phyloP scores from a whole-genome alignment of 768 basidiomycete species.

The Boletus bicolor region DNA sequence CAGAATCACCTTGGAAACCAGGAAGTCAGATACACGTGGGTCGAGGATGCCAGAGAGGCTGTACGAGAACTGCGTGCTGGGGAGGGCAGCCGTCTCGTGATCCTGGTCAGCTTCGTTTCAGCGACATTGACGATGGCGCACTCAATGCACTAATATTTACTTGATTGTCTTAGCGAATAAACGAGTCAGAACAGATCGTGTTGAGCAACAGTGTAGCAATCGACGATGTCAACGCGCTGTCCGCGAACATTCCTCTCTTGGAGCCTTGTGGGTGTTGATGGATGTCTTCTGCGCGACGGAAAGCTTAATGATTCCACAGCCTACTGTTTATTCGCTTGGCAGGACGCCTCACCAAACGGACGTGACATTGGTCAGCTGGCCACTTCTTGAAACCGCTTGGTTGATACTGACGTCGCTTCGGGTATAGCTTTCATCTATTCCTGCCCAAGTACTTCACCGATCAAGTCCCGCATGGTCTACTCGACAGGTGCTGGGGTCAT shows the following conservation, averaged over 20 bases:
- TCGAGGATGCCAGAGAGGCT: constrained; percentile 58
- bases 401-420: constrained; percentile 3
- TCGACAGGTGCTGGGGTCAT: constrained; percentile 63
- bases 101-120: constrained; percentile 50
- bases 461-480: constrained; percentile 89
- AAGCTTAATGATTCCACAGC: constrained; percentile 24
- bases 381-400: not conserved
- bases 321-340: constrained; percentile 70
- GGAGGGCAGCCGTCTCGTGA: constrained; percentile 51
- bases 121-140: not conserved
- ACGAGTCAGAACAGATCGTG: constrained; percentile 60
- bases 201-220: constrained; percentile 41
- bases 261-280: constrained; percentile 48
- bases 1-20: constrained; percentile 55
- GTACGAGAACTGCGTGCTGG: constrained; percentile 53
- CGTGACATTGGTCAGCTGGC: constrained; percentile 57
- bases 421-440: constrained; percentile 85
- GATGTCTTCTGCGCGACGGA: not conserved
- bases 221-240: constrained; percentile 42
- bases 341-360: constrained; percentile 40
- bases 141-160: not conserved
- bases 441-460: constrained; percentile 76
- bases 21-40: constrained; percentile 64
- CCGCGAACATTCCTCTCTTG: constrained; percentile 47
- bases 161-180: constrained; percentile 53